Percentiles rank a stretch among this genome's conserved stretches.
Conservation (phyloP, 805 yeast species). For the Scheffersomyces lignosus region DNA sequence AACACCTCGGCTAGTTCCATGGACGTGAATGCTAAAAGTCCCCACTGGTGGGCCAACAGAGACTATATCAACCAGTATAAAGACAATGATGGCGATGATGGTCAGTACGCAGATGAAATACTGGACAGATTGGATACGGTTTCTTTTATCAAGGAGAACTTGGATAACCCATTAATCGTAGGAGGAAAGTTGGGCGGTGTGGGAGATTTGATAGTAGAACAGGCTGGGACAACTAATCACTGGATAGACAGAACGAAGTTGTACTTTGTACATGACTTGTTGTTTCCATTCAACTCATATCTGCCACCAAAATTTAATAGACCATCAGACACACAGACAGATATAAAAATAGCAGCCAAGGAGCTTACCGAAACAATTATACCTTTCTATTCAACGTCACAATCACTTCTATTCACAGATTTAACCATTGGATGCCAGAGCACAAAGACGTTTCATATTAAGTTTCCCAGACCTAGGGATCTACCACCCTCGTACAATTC, state of each 20-base stretch:
- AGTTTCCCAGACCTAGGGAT: slow-evolving; percentile 19
- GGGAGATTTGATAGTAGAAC: slow-evolving; percentile 27
- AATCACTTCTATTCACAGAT: slow-evolving; percentile 38
- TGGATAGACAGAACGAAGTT: slow-evolving; percentile 17
- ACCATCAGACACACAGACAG: neutral
- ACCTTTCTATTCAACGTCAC: slow-evolving; percentile 43
- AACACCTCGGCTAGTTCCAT: slow-evolving; percentile 9
- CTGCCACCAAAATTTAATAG: slow-evolving; percentile 4
- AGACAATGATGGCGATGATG: slow-evolving; percentile 15
- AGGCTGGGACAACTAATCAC: slow-evolving; percentile 4
- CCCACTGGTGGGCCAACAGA: slow-evolving; percentile 31
- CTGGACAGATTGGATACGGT: slow-evolving; percentile 19
- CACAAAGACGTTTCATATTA: slow-evolving; percentile 19
- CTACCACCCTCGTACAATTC: slow-evolving; percentile 44
- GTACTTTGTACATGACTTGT: slow-evolving; percentile 36
- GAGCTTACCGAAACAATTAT: slow-evolving; percentile 32
- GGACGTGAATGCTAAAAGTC: slow-evolving; percentile 3
- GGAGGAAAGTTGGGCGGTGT: slow-evolving; percentile 40
- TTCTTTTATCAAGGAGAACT: slow-evolving; percentile 22
- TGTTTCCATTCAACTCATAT: slow-evolving; percentile 29
- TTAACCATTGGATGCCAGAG: slow-evolving; percentile 18
- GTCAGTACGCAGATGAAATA: slow-evolving; percentile 19
- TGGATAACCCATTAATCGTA: slow-evolving; percentile 18
- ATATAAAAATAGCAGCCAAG: slow-evolving; percentile 13
- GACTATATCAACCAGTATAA: slow-evolving; percentile 33